Conservation (phyloP, 2,329 filamentous ascomycete species). For the Ustulina deusta region DNA sequence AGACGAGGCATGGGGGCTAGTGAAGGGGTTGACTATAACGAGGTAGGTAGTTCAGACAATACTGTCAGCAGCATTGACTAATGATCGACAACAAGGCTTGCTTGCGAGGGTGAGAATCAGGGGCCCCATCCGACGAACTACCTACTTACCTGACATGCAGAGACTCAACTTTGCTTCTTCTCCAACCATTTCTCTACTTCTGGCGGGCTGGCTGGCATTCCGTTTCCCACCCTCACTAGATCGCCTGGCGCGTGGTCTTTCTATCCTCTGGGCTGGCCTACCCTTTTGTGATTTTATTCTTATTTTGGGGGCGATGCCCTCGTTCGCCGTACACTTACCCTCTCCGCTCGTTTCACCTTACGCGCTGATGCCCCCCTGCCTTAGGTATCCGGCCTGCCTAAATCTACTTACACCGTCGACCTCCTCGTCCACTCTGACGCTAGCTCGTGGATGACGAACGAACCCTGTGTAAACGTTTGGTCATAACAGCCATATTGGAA, state of each 20-base stretch:
- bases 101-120: constrained; percentile 7
- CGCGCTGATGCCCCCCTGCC: constrained; percentile 28
- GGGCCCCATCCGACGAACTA: constrained; percentile 18
- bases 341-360: constrained; percentile 36
- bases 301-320: constrained; percentile 21
- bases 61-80: constrained; percentile 20
- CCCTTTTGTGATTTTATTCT: constrained; percentile 15
- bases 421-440: constrained; percentile 40
- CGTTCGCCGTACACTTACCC: constrained; percentile 20
- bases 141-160: background rate
- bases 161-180: constrained; percentile 43
- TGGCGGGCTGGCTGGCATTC: constrained; percentile 19
- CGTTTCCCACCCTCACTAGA: constrained; percentile 7
- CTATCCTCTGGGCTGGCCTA: constrained; percentile 28
- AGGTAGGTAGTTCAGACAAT: background rate
- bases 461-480: constrained; percentile 16
- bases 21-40: constrained; percentile 4
- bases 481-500: constrained; percentile 20
- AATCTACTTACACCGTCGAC: constrained; percentile 42
- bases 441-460: constrained; percentile 14
- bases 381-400: constrained; percentile 4
- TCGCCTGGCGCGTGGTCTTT: constrained; percentile 39
- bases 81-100: constrained; percentile 13
- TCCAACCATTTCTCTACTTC: constrained; percentile 34
- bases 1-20: constrained; percentile 17